These are phyloP conservation scores for Mycena albidolilacea DNA, from an alignment of 768 basidiomycete species.

Conservation along the genomic window DNA sequence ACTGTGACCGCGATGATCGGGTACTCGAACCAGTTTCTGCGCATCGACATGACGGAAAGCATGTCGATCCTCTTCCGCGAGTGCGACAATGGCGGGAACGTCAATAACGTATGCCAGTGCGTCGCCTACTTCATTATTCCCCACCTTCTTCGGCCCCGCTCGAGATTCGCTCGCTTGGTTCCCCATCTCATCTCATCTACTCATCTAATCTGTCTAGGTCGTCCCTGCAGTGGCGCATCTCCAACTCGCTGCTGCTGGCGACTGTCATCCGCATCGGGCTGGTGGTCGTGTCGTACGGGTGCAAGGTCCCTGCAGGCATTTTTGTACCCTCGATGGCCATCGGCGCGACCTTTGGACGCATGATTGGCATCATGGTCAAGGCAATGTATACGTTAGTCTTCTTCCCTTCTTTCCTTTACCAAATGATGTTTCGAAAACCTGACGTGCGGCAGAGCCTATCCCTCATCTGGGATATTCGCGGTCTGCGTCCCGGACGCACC, in stretches of 20 bases:
- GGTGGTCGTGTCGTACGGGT: conserved; percentile 94
- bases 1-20: conserved; percentile 92
- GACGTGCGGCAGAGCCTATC: conserved; percentile 68
- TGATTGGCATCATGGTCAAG: conserved; percentile 97
- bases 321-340: conserved; percentile 99
- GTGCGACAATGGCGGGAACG: conserved; percentile 94
- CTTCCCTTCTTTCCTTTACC: background rate
- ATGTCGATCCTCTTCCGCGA: conserved; percentile 96
- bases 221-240: conserved; percentile 93
- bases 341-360: conserved; percentile 96
- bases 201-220: conserved; percentile 63
- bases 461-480: conserved; percentile 88
- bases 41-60: conserved; percentile 98
- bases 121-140: conserved; percentile 49
- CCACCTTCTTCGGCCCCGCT: conserved; percentile 14
- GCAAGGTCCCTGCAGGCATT: conserved; percentile 97
- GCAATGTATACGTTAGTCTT: conserved; percentile 83
- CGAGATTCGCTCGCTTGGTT: background rate
- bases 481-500: conserved; percentile 93
- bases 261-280: conserved; percentile 90
- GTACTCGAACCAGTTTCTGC: conserved; percentile 94
- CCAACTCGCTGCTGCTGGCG: conserved; percentile 92
- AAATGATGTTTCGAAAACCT: background rate
- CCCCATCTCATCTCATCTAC: too few species aligned
- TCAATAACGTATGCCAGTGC: conserved; percentile 93